Base-by-base conservation (phyloP, 2,329 filamentous ascomycete species). In the Colletotrichum higginsianum region DNA sequence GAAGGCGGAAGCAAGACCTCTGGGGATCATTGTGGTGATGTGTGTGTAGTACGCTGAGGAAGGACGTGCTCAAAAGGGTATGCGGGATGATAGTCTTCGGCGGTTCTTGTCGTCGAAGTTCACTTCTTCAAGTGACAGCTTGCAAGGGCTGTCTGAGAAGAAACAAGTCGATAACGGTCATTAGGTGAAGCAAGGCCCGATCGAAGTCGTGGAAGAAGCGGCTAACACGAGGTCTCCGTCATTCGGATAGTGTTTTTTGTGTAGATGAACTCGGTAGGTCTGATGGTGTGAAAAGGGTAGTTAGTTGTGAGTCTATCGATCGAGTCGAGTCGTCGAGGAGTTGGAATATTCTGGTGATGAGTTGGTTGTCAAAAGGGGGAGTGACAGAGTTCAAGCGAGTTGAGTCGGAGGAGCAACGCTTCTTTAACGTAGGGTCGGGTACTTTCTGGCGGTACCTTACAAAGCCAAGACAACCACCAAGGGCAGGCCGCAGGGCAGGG, bases 401-500 rank as follows among this genome's bases (percentile, higher is more conserved):
- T 13, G 53, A 68, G 58, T 69, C 46, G 69, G 65, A 72, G 65
- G 69, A 72, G 53, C 60, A 72, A 72, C 64, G 69, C 69, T 64
- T 72, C 69, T 72, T 69, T 72, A 72, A 69, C 65, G 47, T 46
- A 35, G 58, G 11, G 65, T 56, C 65, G 65, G 69, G 40, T 30
- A 72, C 58, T 64, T 72, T 64, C 46, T 53, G 40, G 53, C 44
- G 40, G 68, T 71, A 60, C 65, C 65, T 72, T 42, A 53, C 26
- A 53, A 61, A 53, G 15, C 50, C 42, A 67, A 57, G 57, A 30
- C 60, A n/a, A 52, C 26, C 47, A 52, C 38, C 61, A 44, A 63
- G 42, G 57, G 42, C 57, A 60, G 42, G 57, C 57, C 38, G 52
- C 50, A 67, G 57, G 63, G 65, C 56, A 61, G 64, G 40, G 64